A percentile compares a stretch with the other conserved stretches of the same genome.
Evolutionary conservation across 345 rosid genomes (phyloP).

Genomic region (Cardamine chenopodiifolia): DNA sequence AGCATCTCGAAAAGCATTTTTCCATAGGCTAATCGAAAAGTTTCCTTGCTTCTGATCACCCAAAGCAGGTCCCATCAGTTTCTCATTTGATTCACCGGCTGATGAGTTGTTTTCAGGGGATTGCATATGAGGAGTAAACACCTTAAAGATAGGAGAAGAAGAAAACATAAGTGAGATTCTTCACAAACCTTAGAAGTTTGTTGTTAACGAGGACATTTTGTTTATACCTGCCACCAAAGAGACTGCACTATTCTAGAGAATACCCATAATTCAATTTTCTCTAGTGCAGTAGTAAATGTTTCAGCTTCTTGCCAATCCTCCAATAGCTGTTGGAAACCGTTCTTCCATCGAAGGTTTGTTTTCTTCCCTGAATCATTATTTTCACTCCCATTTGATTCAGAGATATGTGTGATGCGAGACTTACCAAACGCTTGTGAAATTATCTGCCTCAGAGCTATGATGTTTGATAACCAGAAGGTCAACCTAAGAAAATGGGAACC

Average conservation of each 20-base stretch:
- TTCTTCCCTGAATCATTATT: conserved; percentile 29
- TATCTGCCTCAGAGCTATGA: conserved; percentile 78
- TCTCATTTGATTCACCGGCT: conserved; percentile 49
- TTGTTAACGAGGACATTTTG: not conserved
- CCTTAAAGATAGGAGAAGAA: conserved; percentile 50
- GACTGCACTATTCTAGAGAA: conserved; percentile 93
- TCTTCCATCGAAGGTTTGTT: conserved; percentile 40
- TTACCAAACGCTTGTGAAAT: conserved; percentile 75
- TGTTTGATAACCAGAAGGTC: conserved; percentile 91
- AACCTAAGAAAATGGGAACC: conserved; percentile 56
- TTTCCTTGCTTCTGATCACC: conserved; percentile 82
- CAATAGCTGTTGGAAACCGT: conserved; percentile 51
- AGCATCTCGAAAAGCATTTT: conserved; percentile 80
- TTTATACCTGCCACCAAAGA: conserved; percentile 95
- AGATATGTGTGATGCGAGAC: conserved; percentile 48
- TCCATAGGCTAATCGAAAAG: conserved; percentile 79
- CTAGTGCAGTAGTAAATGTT: conserved; percentile 73
- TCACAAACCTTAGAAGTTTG: conserved; percentile 4
- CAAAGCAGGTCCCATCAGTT: conserved; percentile 68
- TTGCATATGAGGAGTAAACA: conserved; percentile 92
- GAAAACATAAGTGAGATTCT: conserved; percentile 25
- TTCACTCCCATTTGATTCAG: conserved; percentile 51
- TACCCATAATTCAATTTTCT: conserved; percentile 85
- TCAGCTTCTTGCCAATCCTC: conserved; percentile 97
- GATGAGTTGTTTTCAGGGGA: conserved; percentile 53